phyloP scores from a whole-genome alignment of 1,139 yeast species.

The Suhomyces choctaworum region DNA sequence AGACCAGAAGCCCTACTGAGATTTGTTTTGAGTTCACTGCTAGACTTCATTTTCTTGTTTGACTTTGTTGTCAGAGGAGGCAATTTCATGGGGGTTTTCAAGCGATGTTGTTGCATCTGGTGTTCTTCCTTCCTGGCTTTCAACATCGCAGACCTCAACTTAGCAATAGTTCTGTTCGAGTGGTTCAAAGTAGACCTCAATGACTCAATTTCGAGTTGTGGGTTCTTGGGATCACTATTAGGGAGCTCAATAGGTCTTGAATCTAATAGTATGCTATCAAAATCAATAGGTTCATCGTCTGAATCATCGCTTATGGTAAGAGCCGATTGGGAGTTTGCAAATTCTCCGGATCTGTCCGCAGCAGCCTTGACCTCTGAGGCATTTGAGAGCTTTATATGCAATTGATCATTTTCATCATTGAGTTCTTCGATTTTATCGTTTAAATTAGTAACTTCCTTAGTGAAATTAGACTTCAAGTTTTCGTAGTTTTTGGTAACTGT shows the following conservation, averaged over 20 bases:
- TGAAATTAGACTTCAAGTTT: constrained; percentile 33
- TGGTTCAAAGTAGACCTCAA: constrained; percentile 63
- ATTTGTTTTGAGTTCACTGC: constrained; percentile 13
- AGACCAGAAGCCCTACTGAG: constrained; percentile 19
- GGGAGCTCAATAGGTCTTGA: constrained; percentile 31
- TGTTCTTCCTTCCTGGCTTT: constrained; percentile 38
- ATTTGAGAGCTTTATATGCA: constrained; percentile 42
- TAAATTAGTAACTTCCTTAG: constrained; percentile 46
- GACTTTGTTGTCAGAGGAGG: constrained; percentile 18
- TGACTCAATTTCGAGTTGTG: constrained; percentile 66
- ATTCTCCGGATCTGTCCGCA: constrained; percentile 3
- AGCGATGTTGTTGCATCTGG: constrained; percentile 11
- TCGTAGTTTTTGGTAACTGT: constrained; percentile 40
- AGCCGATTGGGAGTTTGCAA: constrained; percentile 12
- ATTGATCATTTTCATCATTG: constrained; percentile 63
- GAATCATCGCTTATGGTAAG: constrained; percentile 19
- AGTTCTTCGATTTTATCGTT: constrained; percentile 53
- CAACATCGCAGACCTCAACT: constrained; percentile 50
- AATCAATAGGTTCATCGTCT: constrained; percentile 34
- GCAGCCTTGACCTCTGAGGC: constrained; percentile 9
- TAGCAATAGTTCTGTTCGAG: constrained; percentile 61
- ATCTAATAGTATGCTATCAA: constrained; percentile 38
- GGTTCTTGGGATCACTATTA: constrained; percentile 45
- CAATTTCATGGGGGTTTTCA: constrained; percentile 16
- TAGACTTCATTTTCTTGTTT: constrained; percentile 25